Base-by-base conservation (phyloP, 73 alveolate species). In the Blepharisma japonicum region DNA sequence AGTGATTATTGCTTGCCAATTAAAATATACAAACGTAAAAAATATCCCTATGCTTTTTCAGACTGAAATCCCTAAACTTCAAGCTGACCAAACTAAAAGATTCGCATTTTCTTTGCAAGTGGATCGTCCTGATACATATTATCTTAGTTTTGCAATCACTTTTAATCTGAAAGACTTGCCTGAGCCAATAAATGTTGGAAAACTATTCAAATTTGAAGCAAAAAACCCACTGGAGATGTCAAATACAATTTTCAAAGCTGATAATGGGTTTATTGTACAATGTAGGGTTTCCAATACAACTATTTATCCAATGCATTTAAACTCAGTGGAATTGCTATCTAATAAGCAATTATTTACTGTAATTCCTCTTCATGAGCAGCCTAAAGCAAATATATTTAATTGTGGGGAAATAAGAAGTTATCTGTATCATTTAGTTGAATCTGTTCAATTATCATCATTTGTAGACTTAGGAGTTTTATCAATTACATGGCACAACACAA, bases 191-290 rank as follows among this genome's bases (percentile, higher is more conserved):
- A 61, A n/a, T 61, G 74, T 61, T 14, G 46, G 50, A 8, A 61
- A 61, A 25, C 4, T 61, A 8, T 61, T 61, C 23, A 61, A 61
- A 61, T 61, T 61, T 25, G 74, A 61, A 61, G 74, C 74, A 9
- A 61, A 61, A 25, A 25, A 14, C 14, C 74, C 74, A 61, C 18
- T 61, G 2, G 74, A 61, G 74, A 14, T 61, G 14, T 18, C 46
- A 14, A 61, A 39, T 61, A 61, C 14, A 61, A 39, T 61, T 20
- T 14, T 25, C 4, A 61, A 61, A 61, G 74, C 74, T 2, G 74
- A 61, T 2, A 39, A 61, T 14, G 74, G 74, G 47, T 61, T 61
- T 61, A 61, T 61, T 61, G 74, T 61, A 2, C 74, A 61, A 61
- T 14, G 18, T 3, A 61, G 74, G 46, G 38, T 61, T 18, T 8